Conservation (phyloP, 176 grass and related monocot genomes). For the Paspalum vaginatum region DNA sequence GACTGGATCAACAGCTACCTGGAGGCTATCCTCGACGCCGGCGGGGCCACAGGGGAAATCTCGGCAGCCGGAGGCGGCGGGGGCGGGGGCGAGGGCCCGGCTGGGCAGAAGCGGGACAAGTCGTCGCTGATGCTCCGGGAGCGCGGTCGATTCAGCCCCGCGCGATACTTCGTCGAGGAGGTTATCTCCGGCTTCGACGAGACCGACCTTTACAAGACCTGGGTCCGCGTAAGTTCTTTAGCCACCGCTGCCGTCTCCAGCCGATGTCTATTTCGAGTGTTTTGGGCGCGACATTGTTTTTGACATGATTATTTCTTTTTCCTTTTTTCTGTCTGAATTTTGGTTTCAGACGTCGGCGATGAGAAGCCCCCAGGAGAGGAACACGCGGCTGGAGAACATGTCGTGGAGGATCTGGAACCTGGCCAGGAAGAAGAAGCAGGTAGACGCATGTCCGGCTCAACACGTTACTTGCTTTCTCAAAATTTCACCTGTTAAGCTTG, state of each 20-base stretch:
- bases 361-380: constrained; percentile 67
- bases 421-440: constrained; percentile 87
- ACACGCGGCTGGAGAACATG: constrained; percentile 83
- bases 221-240: constrained; percentile 54
- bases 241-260: not conserved
- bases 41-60: constrained; percentile 41
- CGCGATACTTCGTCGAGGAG: constrained; percentile 85
- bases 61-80: constrained; percentile 22
- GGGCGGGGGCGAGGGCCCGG: not conserved
- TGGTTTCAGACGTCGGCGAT: constrained; percentile 52
- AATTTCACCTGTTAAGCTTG: not conserved
- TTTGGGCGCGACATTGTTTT: constrained; percentile 3
- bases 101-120: constrained; percentile 55
- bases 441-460: constrained; percentile 15
- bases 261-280: not conserved
- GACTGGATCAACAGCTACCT: constrained; percentile 88
- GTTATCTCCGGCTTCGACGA: constrained; percentile 81
- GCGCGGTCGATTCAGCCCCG: constrained; percentile 70
- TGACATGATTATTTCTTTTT: not conserved
- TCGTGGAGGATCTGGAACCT: constrained; percentile 94
- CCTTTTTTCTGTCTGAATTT: not conserved
- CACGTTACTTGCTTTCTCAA: constrained; percentile 2
- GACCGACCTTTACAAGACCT: constrained; percentile 77
- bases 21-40: constrained; percentile 60
- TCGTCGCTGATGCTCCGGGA: constrained; percentile 58